These are phyloP conservation scores for Echinosophora koreensis DNA, from an alignment of 306 rosid species.

Conservation along the genomic window DNA sequence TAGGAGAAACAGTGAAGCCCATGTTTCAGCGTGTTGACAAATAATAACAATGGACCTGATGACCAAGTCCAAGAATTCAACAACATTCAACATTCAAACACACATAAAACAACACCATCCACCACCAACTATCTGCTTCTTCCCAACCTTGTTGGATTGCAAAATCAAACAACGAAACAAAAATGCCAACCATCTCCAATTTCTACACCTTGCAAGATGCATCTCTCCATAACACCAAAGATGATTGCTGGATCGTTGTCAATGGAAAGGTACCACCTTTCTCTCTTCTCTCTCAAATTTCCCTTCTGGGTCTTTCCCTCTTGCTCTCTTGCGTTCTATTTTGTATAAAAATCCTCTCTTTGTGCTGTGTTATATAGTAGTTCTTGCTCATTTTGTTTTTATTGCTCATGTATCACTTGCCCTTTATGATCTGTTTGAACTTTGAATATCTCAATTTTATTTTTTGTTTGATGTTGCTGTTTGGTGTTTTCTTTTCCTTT, in stretches of 20 bases:
- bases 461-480: no score
- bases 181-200: constrained; percentile 73
- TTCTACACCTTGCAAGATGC: constrained; percentile 72
- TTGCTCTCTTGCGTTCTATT: no score
- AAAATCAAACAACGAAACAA: background rate
- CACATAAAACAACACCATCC: no score
- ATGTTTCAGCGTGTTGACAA: background rate
- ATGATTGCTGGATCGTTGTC: constrained; percentile 88
- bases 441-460: no score
- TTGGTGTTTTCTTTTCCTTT: no score
- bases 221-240: constrained; percentile 70
- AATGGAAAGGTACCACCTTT: constrained; percentile 71
- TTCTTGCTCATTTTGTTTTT: no score
- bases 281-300: background rate
- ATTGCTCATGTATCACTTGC: no score
- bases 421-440: no score
- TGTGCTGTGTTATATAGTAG: no score
- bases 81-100: background rate
- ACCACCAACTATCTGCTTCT: background rate
- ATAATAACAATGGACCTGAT: background rate
- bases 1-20: background rate
- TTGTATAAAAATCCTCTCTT: no score
- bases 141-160: background rate
- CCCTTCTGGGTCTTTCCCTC: background rate
- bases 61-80: background rate